A percentile compares a stretch with the other conserved stretches of the same genome.
These are phyloP conservation scores for Xylona heveae DNA, from an alignment of 495 filamentous ascomycete species.

Conservation along the genomic window DNA sequence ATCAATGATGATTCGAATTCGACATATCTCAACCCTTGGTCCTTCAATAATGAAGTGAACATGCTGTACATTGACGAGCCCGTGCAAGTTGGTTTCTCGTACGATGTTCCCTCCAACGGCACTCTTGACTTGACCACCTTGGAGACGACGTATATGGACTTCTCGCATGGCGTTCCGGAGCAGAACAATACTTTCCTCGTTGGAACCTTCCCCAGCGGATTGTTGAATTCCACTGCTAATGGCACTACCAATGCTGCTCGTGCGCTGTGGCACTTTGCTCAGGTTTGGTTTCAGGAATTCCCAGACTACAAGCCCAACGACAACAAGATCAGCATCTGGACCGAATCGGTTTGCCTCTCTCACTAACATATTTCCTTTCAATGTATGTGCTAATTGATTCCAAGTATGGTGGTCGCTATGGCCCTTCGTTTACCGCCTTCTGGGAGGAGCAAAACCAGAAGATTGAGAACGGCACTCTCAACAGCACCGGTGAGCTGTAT, in stretches of 20 bases:
- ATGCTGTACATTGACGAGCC: constrained; percentile 11
- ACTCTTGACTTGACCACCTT: constrained; percentile 24
- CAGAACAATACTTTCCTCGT: constrained; percentile 38
- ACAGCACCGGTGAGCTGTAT: constrained; percentile 3
- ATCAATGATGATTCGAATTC: constrained; percentile 14
- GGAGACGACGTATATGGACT: constrained; percentile 17
- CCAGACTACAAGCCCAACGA: constrained; percentile 32
- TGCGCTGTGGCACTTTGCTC: constrained; percentile 35
- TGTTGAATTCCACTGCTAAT: constrained; percentile 22
- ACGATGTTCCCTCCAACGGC: constrained; percentile 16
- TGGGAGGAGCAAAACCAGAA: constrained; percentile 9
- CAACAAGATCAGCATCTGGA: constrained; percentile 30
- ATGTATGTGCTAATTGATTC: not conserved
- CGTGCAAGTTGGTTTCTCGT: constrained; percentile 4
- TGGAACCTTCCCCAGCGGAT: constrained; percentile 34
- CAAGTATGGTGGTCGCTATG: constrained; percentile 9
- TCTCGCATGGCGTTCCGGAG: constrained; percentile 20
- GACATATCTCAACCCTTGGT: constrained; percentile 12
- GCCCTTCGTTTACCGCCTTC: constrained; percentile 6
- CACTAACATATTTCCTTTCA: not conserved
- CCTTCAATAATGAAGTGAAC: constrained; percentile 11
- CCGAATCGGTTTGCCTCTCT: constrained; percentile 18
- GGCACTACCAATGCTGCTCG: constrained; percentile 29
- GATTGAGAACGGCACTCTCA: constrained; percentile 8
- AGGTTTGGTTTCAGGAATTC: constrained; percentile 33